These are phyloP conservation scores for Leccinum rimulosum DNA, from an alignment of 768 basidiomycete genomes.

Conservation along the genomic window DNA sequence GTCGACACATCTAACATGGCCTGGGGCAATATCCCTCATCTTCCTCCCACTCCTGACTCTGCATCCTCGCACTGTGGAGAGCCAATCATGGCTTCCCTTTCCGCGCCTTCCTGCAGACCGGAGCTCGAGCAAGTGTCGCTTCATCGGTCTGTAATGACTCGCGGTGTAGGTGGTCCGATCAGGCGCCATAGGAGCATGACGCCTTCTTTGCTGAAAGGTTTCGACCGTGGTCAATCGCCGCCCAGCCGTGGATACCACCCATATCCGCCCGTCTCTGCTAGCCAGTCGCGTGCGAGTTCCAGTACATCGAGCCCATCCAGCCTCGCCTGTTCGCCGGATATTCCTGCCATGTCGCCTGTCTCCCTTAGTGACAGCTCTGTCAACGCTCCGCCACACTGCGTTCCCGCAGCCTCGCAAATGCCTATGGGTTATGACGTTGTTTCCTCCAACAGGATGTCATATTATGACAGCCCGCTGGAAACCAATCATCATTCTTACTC, in stretches of 20 bases:
- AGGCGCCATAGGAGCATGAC: constrained; percentile 77
- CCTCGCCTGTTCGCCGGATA: constrained; percentile 29
- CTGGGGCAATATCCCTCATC: constrained; percentile 22
- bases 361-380: constrained; percentile 14
- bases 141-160: constrained; percentile 23
- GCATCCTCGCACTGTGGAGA: constrained; percentile 37
- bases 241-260: constrained; percentile 55
- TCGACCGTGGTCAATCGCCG: constrained; percentile 47
- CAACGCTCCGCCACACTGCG: constrained; percentile 21
- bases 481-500: constrained; percentile 19
- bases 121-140: constrained; percentile 52
- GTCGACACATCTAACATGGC: constrained; percentile 25
- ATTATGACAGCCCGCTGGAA: constrained; percentile 27
- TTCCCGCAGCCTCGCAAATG: constrained; percentile 19
- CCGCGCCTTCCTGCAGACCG: constrained; percentile 68
- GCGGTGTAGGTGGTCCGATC: constrained; percentile 53
- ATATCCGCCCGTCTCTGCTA: constrained; percentile 37
- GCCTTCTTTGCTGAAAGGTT: constrained; percentile 55
- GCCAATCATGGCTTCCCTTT: constrained; percentile 42
- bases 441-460: constrained; percentile 26
- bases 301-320: constrained; percentile 31
- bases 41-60: constrained; percentile 18
- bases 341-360: constrained; percentile 20
- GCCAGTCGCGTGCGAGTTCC: constrained; percentile 30
- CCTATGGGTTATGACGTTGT: constrained; percentile 22